Base-by-base conservation (phyloP, 2,329 filamentous ascomycete genomes). In the Verticillium tricorpus region DNA sequence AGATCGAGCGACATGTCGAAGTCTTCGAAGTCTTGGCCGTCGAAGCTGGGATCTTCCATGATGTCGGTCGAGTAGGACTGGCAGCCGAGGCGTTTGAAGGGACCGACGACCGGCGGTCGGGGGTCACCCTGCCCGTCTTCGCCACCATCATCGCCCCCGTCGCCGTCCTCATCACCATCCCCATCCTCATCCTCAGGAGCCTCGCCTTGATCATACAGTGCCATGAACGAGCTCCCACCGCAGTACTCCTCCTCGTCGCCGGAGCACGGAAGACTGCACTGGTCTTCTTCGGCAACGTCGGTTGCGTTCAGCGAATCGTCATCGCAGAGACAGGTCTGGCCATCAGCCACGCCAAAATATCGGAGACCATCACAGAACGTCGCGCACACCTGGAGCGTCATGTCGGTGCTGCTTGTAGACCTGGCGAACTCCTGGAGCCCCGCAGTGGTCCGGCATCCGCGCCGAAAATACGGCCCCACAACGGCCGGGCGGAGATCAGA, bases 301-400 rank as follows among this genome's bases (percentile, higher is more conserved):
- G 69, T 73, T 60, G 65, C 67, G 8, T 62, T 60, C 17, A 67
- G 67, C 12, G 76, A 65, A 50, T 65, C 69, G 67, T 72, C 71
- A 45, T 74, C 74, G 62, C 74, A 76, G 69, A 76, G 78, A 69
- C 76, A 78, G 62, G 78, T 75, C 40, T 62, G 64, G 60, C 72
- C 69, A 64, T 76, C 78, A 66, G 77, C 74, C 17, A 75, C 73
- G 14, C 77, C 77, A 58, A 79, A 79, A 67, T 77, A 79, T 58
- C 71, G 72, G 66, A 71, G 79, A 8, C 67, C 67, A 7, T 68
- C 66, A 62, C 77, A 79, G 65, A 70, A 72, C 1, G 60, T 63
- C 12, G 74, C 72, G 63, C 74, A 76, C 31, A 64, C 60, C 52
- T 73, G 68, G 64, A 74, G 71, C 59, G 72, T 76, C 72, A 75